These are phyloP conservation scores for Mrakia frigida DNA, from an alignment of 768 basidiomycete genomes.

Conservation along the genomic window DNA sequence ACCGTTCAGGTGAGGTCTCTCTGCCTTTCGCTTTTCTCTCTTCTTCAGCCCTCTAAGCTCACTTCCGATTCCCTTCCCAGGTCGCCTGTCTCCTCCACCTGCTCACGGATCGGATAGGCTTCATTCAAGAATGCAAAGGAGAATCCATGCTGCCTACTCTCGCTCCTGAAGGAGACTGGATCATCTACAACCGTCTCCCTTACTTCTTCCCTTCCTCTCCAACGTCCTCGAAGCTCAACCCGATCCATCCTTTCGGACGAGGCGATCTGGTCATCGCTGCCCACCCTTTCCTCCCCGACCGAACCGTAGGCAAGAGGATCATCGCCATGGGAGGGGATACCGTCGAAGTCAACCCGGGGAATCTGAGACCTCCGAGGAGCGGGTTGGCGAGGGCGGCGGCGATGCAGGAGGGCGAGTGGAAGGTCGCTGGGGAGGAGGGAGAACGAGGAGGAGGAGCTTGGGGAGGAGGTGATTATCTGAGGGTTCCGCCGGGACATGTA, in stretches of 20 bases:
- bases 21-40: too few relatives aligned
- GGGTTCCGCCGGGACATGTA: slow-evolving; percentile 13
- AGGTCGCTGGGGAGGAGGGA: not conserved
- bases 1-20: slow-evolving; percentile 21
- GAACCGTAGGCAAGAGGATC: slow-evolving; percentile 29
- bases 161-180: slow-evolving; percentile 26
- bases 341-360: slow-evolving; percentile 30
- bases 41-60: not conserved
- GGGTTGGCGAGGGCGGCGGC: too few relatives aligned
- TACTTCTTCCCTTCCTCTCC: slow-evolving; percentile 17
- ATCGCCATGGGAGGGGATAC: slow-evolving; percentile 28
- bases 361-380: slow-evolving; percentile 12
- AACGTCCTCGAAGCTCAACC: not conserved
- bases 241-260: slow-evolving; percentile 9
- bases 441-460: not conserved
- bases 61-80: not conserved
- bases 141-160: slow-evolving; percentile 32
- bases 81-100: slow-evolving; percentile 22
- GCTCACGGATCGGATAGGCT: slow-evolving; percentile 24
- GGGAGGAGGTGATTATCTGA: slow-evolving; percentile 8
- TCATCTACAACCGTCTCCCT: slow-evolving; percentile 23
- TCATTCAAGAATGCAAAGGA: slow-evolving; percentile 29
- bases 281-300: slow-evolving; percentile 25
- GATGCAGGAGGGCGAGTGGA: too few relatives aligned
- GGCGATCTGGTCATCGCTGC: slow-evolving; percentile 27